Percentiles rank a stretch among this genome's conserved stretches.
phyloP scores from a whole-genome alignment of 192 early-diverging fungal genomes.

The Thamnidium elegans region DNA sequence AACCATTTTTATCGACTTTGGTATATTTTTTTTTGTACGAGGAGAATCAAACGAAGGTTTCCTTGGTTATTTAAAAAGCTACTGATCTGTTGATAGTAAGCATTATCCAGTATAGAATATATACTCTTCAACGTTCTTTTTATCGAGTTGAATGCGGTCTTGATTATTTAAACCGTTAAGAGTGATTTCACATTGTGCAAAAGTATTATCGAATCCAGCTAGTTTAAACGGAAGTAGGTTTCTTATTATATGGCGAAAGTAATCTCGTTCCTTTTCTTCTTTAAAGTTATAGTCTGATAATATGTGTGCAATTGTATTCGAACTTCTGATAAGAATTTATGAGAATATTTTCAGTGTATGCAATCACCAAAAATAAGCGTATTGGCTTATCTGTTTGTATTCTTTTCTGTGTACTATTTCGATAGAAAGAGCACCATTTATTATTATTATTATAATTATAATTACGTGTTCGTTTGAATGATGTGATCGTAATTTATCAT shows the following conservation, averaged over 20 bases:
- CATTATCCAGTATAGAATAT: constrained; percentile 15
- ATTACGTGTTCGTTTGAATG: no score
- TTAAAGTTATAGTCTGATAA: constrained; percentile 16
- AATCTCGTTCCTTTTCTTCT: constrained; percentile 26
- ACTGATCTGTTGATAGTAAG: not conserved
- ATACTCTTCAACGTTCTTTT: constrained; percentile 38
- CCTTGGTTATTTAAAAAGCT: no score
- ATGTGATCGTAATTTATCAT: not conserved
- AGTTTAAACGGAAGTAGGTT: constrained; percentile 23
- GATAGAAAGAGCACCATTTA: constrained; percentile 38
- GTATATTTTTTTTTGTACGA: not conserved
- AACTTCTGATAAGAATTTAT: constrained; percentile 24
- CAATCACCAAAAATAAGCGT: not conserved
- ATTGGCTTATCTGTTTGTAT: constrained; percentile 37
- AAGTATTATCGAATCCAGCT: constrained; percentile 37
- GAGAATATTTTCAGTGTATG: not conserved
- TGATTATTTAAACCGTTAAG: constrained; percentile 30
- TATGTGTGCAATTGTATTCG: constrained; percentile 23
- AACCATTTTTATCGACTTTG: not conserved
- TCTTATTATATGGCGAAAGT: constrained; percentile 19
- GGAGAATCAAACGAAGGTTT: not conserved
- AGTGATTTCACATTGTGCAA: constrained; percentile 50
- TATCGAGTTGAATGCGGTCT: constrained; percentile 32
- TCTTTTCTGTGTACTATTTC: constrained; percentile 54
- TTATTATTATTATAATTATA: constrained; percentile 4